A percentile compares a stretch with the other conserved stretches of the same genome.
Conservation (phyloP, 495 filamentous ascomycete species). For the Thermothielavioides terrestris region DNA sequence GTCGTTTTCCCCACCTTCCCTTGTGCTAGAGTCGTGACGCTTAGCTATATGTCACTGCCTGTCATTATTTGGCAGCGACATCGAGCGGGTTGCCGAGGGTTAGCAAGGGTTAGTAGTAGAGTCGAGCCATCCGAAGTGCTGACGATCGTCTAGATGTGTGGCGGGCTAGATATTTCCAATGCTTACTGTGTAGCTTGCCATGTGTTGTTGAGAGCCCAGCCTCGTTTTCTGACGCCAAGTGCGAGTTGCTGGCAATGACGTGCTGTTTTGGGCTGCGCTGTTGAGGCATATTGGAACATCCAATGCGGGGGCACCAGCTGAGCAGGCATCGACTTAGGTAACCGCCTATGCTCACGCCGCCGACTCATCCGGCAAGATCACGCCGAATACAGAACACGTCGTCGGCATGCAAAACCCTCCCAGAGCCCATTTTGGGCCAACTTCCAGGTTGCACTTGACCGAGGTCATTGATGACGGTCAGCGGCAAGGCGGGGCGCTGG, state of each 20-base stretch:
- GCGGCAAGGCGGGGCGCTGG: background rate
- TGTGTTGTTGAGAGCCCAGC: background rate
- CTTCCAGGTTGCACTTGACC: background rate
- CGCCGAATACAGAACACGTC: background rate
- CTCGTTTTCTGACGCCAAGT: background rate
- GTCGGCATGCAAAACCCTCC: too few species aligned
- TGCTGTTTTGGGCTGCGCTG: background rate
- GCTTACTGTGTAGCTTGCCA: too few species aligned
- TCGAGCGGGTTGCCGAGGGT: background rate
- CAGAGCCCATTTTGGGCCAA: background rate
- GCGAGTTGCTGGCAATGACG: background rate
- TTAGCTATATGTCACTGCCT: background rate
- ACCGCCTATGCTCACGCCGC: background rate
- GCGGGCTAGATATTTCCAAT: too few species aligned
- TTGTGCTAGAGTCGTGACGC: background rate
- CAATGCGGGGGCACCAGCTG: too few species aligned
- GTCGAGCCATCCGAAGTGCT: background rate
- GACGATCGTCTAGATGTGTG: too few species aligned
- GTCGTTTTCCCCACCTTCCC: background rate
- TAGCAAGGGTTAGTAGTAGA: too few species aligned
- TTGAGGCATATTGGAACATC: background rate
- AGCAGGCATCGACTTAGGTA: too few species aligned
- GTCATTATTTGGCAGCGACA: background rate
- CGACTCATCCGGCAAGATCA: conserved; percentile 9
- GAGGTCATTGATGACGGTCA: conserved; percentile 8